Evolutionary conservation across 2,329 filamentous ascomycete species (phyloP), one percentile per base, ranked within the genome.

Genomic region (Aspergillus luchuensis): DNA sequence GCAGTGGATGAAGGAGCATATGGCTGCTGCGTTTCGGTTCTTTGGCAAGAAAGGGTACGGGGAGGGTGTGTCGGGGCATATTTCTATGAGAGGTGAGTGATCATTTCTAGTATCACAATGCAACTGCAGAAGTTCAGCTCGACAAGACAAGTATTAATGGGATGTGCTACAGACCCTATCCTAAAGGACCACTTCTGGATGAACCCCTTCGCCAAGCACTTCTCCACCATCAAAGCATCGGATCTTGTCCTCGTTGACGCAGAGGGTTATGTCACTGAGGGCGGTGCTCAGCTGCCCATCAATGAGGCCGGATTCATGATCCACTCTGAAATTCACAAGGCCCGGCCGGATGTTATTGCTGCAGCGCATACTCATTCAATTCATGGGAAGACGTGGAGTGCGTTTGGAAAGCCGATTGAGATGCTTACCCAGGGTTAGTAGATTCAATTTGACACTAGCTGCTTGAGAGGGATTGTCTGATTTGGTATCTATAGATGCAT

Each of bases 361-460:
- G 85, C 85, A 3, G 84, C 84, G 0, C 85, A 88, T 70, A 82
- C 81, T 1, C 85, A 87, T 71, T 82, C 80, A 15, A 78, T 87
- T 52, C 82, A 86, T 66, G 85, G 85, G 4, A 83, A 85, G 53
- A 82, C 87, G 10, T 89, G 89, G 77, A 86, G 84, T 67, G 76
- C 85, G 0, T 81, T 89, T 21, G 87, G 87, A 7, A 83, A 83
- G 61, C 79, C 80, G 6, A 78, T 87, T 49, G 84, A 87, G 61
- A 86, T 83, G 68, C 81, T 84, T 50, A 85, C 84, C 0, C 85
- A 87, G 71, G 85, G 87, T 87, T 15, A 21, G 64, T 50, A 4
- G 8, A 23, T 2, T 53, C 15, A 8, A n/a, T 33, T 19, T 57
- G 21, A 55, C 8, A 30, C 39, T 8, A 17, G 57, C 11, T 5